Evolutionary conservation across 208 protist genomes (phyloP).

Genomic region (Leishmania martiniquensis): DNA sequence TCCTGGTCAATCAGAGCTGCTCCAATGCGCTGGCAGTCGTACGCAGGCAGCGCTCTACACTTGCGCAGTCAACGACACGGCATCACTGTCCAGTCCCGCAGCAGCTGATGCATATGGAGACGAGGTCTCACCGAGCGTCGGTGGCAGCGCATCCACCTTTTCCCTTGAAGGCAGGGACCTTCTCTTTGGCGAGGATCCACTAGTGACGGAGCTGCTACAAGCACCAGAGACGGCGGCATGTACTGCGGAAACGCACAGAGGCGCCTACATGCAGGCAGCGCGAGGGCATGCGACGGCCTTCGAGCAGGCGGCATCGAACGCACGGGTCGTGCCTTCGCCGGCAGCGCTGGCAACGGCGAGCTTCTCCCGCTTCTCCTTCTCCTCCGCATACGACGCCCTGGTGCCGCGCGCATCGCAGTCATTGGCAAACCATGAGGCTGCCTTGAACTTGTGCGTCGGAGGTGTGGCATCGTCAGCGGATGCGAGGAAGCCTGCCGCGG

Average conservation of each 20-base stretch:
- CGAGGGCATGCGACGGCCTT: neutral
- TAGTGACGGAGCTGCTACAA: conserved; percentile 1
- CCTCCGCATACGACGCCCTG: neutral
- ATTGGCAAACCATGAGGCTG: neutral
- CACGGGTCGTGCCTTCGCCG: neutral
- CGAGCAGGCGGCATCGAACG: too few species aligned
- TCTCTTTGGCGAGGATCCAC: conserved; percentile 34
- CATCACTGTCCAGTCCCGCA: too few species aligned
- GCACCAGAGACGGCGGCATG: neutral
- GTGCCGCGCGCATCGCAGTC: neutral
- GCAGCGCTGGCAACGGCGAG: neutral
- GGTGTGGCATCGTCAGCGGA: neutral
- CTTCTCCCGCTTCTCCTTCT: neutral
- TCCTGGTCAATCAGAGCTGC: neutral
- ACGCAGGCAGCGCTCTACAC: too few species aligned
- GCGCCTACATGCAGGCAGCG: neutral
- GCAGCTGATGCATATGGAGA: neutral
- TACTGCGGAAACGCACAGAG: neutral
- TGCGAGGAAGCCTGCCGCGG: neutral
- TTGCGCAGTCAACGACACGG: neutral
- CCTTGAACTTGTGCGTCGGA: neutral
- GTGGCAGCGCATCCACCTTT: neutral
- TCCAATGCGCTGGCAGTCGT: neutral
- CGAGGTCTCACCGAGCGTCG: neutral
- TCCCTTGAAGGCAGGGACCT: conserved; percentile 5